Evolutionary conservation across 1,139 yeast species (phyloP).

Genomic region (Nakaseomyces kungkrabaensis): DNA sequence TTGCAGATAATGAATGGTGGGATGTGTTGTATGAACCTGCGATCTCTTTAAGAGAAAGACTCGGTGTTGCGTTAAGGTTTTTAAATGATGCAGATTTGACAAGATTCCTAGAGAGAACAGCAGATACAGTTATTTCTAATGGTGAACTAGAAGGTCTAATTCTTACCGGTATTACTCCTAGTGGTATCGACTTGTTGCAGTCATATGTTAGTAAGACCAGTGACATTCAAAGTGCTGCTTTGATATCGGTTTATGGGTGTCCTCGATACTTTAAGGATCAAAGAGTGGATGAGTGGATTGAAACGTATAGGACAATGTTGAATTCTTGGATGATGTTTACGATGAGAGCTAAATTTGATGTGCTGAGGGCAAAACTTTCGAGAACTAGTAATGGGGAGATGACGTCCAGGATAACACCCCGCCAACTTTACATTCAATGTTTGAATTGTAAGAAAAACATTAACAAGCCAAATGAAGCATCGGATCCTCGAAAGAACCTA

Average conservation of each 20-base stretch:
- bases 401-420: slow-evolving; percentile 46
- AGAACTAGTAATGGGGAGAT: slow-evolving; percentile 40
- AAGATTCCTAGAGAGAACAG: slow-evolving; percentile 56
- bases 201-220: slow-evolving; percentile 82
- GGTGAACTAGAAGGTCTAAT: slow-evolving; percentile 91
- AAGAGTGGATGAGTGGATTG: slow-evolving; percentile 70
- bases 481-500: neutral
- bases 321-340: slow-evolving; percentile 81
- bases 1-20: slow-evolving; percentile 95
- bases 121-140: slow-evolving; percentile 56
- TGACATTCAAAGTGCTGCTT: slow-evolving; percentile 87
- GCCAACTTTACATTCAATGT: slow-evolving; percentile 76
- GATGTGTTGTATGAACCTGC: slow-evolving; percentile 88
- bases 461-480: slow-evolving; percentile 27
- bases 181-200: slow-evolving; percentile 73
- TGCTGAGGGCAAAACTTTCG: slow-evolving; percentile 59
- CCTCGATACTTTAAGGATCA: slow-evolving; percentile 71
- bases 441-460: slow-evolving; percentile 68
- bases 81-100: slow-evolving; percentile 68
- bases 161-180: slow-evolving; percentile 79
- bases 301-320: slow-evolving; percentile 58
- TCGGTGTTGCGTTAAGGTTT: slow-evolving; percentile 84
- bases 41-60: slow-evolving; percentile 73
- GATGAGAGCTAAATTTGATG: slow-evolving; percentile 76
- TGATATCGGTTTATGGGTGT: slow-evolving; percentile 68